These are phyloP conservation scores for Aspergillus sclerotioniger DNA, from an alignment of 495 filamentous ascomycete species.

Conservation along the genomic window DNA sequence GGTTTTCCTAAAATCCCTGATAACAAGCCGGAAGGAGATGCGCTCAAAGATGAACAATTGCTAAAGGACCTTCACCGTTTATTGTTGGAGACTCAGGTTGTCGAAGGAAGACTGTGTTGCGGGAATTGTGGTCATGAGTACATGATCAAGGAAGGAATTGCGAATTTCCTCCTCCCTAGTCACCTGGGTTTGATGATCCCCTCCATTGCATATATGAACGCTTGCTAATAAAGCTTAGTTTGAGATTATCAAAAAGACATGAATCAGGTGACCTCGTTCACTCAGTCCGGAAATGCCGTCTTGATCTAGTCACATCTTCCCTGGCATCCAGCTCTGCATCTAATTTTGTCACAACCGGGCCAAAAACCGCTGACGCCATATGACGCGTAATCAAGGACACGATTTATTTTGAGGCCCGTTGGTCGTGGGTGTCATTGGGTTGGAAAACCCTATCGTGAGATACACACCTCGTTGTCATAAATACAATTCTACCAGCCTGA, in stretches of 20 bases:
- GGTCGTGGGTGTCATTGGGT: background rate
- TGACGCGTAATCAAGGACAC: background rate
- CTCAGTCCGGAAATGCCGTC: background rate
- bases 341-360: too few relatives aligned
- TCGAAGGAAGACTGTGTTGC: slow-evolving; percentile 84
- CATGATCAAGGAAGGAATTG: slow-evolving; percentile 88
- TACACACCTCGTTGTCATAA: background rate
- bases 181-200: slow-evolving; percentile 65
- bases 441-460: background rate
- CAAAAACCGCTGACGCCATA: too few relatives aligned
- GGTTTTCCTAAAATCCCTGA: slow-evolving; percentile 77
- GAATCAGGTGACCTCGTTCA: background rate
- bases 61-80: slow-evolving; percentile 76
- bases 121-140: slow-evolving; percentile 92
- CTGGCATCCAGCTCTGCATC: too few relatives aligned
- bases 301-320: background rate
- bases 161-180: slow-evolving; percentile 91
- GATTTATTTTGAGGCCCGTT: background rate
- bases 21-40: slow-evolving; percentile 58
- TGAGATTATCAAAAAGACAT: background rate
- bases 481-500: background rate
- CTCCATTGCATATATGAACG: background rate
- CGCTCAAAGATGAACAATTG: slow-evolving; percentile 58
- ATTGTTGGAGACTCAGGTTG: slow-evolving; percentile 85
- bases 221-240: slow-evolving; percentile 10